Evolutionary conservation across 1,284 basidiomycete species (phyloP), one percentile per base, ranked within the genome.

Genomic region (Schizophyllum commune): DNA sequence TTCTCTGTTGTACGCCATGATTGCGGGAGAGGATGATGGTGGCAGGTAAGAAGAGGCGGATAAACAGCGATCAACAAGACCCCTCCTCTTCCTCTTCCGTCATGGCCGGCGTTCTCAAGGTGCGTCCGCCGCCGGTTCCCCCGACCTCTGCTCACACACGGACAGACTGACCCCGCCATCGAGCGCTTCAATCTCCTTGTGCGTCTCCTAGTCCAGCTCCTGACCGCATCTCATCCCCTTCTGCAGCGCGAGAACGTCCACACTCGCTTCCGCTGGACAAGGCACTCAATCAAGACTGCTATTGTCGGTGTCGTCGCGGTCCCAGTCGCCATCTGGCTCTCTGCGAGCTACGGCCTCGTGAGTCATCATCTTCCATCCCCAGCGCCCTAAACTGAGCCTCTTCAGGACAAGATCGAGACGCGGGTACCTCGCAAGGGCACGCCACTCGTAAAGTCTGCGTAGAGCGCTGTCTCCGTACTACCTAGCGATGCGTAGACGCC

Each of bases 141-240:
- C 58, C 58, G 58, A 32, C 32, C 27, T 58, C 61, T 55, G 60
- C 60, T 62, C 57, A 60, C 22, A 64, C 53, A 15, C 53, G 19
- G 15, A 11, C 53, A 39, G 58, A 33, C n/a, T 21, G 91, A 94
- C 75, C 88, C 89, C 68, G 86, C 90, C 63, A 82, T 92, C 70
- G 90, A 92, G 73, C 81, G 88, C 76, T 92, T 89, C 83, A 85
- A 85, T 68, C 72, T 73, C 53, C 91, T 92, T 89, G 90, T 92
- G 68, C 59, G 75, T 72, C 65, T 58, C 53, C 59, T 57, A 13
- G 57, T 20, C 57, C 54, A 55, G 15, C 61, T 39, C 56, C 33
- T 58, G 55, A 59, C 62, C 57, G 57, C 62, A 62, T 58, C 61
- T 56, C 61, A 58, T 32, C 60, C 60, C n/a, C 15, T 33, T 65